Evolutionary conservation across 2,329 filamentous ascomycete species (phyloP), one percentile per base, ranked within the genome.

Genomic region (Daldinia eschscholtzii): DNA sequence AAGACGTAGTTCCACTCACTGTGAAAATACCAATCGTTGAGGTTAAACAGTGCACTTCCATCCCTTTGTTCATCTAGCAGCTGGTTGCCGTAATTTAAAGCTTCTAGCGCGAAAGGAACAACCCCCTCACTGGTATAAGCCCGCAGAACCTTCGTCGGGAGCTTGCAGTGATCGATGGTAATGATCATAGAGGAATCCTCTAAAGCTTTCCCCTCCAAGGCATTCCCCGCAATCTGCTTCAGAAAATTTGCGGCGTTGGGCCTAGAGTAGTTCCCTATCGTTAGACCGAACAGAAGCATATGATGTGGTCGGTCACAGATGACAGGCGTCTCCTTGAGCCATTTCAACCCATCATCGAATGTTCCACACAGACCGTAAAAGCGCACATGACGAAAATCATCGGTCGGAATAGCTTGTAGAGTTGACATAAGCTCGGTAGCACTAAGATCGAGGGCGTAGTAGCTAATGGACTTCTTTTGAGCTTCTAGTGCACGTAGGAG

Each of bases 401-500:
- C 53, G 6, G 53, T 56, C 20, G 53, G 35, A 23, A 56, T 56
- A 20, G 33, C 53, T 28, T 28, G 9, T 23, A 56, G 23, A 12
- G 53, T 56, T n/a, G 53, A 56, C 28, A 10, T 35, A 35, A 56
- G 53, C 35, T 56, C 53, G 4, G 53, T 18, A 41, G 53, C 53
- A n/a, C 35, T 56, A 33, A 56, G 53, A 41, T 56, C 53, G 7
- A 56, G 35, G 20, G 53, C 53, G 20, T 56, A 56, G 35, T 56
- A 56, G 35, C 12, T 39, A 33, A 56, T 56, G 10, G 20, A 26
- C 53, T 56, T 56, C 23, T 20, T 39, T 28, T 56, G 53, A n/a
- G 35, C 20, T 56, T 56, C 37, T 39, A 39, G 12, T 2, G 37
- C 37, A 13, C 12, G 37, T 39, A 39, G 37, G 37, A 39, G 37